Conservation (phyloP, 2,329 filamentous ascomycete species). For the Trichoderma sp. region DNA sequence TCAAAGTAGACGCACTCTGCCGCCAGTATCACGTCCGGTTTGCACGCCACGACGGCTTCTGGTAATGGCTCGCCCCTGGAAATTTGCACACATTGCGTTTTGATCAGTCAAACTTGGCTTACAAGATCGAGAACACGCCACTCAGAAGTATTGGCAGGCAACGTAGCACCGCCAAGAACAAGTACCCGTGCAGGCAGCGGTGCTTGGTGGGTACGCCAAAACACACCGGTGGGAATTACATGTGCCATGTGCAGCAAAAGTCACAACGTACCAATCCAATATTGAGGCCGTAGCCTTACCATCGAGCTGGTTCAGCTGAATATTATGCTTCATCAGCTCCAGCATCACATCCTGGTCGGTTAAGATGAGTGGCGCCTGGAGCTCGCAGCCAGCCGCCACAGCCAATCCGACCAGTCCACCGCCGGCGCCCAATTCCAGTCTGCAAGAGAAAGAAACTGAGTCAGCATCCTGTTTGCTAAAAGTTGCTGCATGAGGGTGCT, state of each 20-base stretch:
- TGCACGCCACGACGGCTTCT: slow-evolving; percentile 48
- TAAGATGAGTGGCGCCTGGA: slow-evolving; percentile 62
- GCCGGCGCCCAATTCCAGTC: slow-evolving; percentile 87
- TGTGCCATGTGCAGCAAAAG: background rate
- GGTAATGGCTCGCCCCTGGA: slow-evolving; percentile 60
- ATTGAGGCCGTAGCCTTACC: slow-evolving; percentile 63
- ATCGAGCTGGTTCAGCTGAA: slow-evolving; percentile 71
- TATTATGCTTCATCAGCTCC: slow-evolving; percentile 80
- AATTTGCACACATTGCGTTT: slow-evolving; percentile 1
- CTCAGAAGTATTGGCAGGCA: background rate
- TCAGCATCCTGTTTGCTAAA: slow-evolving; percentile 2
- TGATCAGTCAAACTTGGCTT: slow-evolving; percentile 1
- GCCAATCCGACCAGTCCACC: slow-evolving; percentile 78
- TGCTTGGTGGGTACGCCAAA: background rate
- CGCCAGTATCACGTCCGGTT: slow-evolving; percentile 81
- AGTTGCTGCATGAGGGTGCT: background rate
- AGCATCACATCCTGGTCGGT: slow-evolving; percentile 90
- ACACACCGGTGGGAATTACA: background rate
- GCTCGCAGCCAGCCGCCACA: slow-evolving; percentile 54
- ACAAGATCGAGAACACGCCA: background rate
- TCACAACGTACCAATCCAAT: slow-evolving; percentile 69
- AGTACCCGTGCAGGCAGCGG: background rate
- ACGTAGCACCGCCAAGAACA: slow-evolving; percentile 1
- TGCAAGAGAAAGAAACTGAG: slow-evolving; percentile 34
- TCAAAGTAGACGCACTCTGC: slow-evolving; percentile 98